phyloP scores from a whole-genome alignment of 352 stramenopile genomes.

The Pythium apleroticum region DNA sequence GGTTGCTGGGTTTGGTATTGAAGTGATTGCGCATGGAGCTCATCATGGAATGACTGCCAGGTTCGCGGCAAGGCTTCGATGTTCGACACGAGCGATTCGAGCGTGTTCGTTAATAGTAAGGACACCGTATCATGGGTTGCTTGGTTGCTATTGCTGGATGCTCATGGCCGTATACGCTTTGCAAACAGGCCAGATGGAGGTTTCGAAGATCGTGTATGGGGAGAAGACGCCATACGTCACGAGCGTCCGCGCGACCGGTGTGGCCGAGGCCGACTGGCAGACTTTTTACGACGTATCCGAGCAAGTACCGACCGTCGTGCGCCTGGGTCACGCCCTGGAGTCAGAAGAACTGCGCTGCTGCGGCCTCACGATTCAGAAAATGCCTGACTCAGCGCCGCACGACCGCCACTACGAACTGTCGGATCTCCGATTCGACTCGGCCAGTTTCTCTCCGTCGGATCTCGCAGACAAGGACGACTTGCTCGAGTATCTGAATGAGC shows the following conservation, averaged over 20 bases:
- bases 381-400: conserved; percentile 55
- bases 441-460: conserved; percentile 42
- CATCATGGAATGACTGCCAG: not conserved
- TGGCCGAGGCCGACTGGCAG: conserved; percentile 76
- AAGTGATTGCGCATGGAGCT: not conserved
- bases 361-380: conserved; percentile 82
- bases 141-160: not conserved
- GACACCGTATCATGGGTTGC: not conserved
- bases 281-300: conserved; percentile 83
- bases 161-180: not conserved
- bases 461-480: conserved; percentile 57
- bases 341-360: conserved; percentile 57
- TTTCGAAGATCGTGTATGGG: conserved; percentile 82
- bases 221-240: conserved; percentile 76
- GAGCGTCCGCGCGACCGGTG: conserved; percentile 58
- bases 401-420: conserved; percentile 63
- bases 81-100: conserved; percentile 23
- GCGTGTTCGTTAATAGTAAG: conserved; percentile 21
- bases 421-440: conserved; percentile 60
- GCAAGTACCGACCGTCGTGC: conserved; percentile 83
- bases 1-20: not conserved
- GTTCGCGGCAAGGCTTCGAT: conserved; percentile 66
- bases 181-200: conserved; percentile 50
- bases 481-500: conserved; percentile 69
- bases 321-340: conserved; percentile 55